phyloP scores from a whole-genome alignment of 2,329 filamentous ascomycete species.

The Fusarium sp. region DNA sequence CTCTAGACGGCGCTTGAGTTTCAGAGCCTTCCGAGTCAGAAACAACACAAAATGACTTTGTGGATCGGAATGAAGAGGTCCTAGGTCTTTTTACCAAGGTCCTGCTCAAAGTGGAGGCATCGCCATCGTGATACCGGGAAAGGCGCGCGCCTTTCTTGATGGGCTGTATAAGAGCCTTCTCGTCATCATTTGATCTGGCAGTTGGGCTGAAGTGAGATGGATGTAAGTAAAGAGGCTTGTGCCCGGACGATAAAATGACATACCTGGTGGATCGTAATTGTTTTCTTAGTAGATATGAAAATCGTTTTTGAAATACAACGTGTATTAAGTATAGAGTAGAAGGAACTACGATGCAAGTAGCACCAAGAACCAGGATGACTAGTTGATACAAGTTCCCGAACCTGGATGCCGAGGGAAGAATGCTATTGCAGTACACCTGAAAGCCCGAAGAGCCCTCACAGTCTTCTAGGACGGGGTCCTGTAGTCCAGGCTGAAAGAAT shows the following conservation, averaged over 20 bases:
- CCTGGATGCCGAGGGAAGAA: background rate
- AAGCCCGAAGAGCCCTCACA: background rate
- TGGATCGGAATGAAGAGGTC: conserved; percentile 8
- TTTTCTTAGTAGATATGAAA: background rate
- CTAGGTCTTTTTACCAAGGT: background rate
- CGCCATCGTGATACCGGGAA: background rate
- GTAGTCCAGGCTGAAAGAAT: conserved; percentile 5
- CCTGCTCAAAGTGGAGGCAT: background rate
- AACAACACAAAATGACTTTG: conserved; percentile 5
- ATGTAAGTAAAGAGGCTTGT: too few species aligned
- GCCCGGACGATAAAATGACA: background rate
- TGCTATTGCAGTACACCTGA: conserved; percentile 5
- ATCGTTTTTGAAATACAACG: background rate
- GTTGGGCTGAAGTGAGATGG: too few species aligned
- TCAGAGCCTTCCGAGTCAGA: background rate
- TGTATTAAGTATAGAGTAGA: background rate
- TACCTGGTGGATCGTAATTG: background rate
- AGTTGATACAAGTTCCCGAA: background rate
- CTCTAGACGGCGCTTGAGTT: background rate
- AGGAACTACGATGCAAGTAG: background rate
- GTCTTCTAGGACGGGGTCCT: background rate
- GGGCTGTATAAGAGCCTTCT: background rate
- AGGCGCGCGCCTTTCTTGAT: background rate
- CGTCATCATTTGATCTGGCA: background rate
- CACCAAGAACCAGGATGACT: background rate